Evolutionary conservation across 495 filamentous ascomycete genomes (phyloP), one percentile per base, ranked within the genome.

Genomic region (Monascus purpureus): DNA sequence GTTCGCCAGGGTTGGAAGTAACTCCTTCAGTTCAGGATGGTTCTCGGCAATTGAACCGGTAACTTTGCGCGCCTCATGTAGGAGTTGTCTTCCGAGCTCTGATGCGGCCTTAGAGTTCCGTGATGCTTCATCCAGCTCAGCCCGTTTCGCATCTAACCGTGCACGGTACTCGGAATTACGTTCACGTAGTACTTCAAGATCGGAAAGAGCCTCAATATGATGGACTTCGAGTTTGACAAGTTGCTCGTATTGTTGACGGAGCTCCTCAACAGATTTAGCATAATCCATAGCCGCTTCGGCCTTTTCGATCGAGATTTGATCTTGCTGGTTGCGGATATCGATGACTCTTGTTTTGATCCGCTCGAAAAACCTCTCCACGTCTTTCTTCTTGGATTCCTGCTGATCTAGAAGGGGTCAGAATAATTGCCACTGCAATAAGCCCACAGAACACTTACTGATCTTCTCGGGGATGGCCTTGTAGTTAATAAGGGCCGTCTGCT

Each of bases 201-300:
- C 90, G 0, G 86, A 94, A 6, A 59, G 49, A 0, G 84, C 87
- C 57, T 97, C 92, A 18, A 87, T 62, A 5, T 75, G 58, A 28
- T 70, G 62, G 26, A 94, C 51, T 35, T 82, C 67, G 2, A 67
- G 65, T 43, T 82, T 74, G 9, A 84, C 48, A 8, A 85, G 61
- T 18, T 71, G 66, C 25, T 77, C 65, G 33, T 82, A 72, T 7
- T 66, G 50, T 17, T 53, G 46, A 8, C 71, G 71, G 14, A 93
- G 65, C 13, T 48, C 41, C 17, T 67, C 60, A 6, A 93, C 69
- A 17, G 67, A 55, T 36, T 71, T 59, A 25, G 69, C 68, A 50
- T 77, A 77, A 39, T 77, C 50, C 16, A 93, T 52, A 7, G 77
- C 66, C 7, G 68, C 53, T 29, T 71, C 63, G 15, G 73, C 75